Percentiles rank a stretch among this genome's conserved stretches.
These are phyloP conservation scores for Clarireedia hainanense DNA, from an alignment of 2,329 filamentous ascomycete species.

Conservation along the genomic window DNA sequence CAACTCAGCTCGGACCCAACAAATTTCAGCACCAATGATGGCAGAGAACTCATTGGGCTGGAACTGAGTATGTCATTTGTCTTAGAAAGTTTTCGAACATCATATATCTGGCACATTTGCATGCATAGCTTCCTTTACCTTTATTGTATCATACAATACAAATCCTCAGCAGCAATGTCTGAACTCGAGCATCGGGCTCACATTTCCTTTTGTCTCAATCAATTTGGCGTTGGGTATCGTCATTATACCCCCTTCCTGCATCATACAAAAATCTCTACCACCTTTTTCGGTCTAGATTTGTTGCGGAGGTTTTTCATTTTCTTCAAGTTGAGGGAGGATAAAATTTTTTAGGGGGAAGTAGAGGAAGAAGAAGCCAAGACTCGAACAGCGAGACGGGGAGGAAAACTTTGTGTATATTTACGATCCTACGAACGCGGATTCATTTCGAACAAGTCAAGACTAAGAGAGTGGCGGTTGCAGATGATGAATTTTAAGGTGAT, in stretches of 20 bases:
- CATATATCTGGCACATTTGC: constrained; percentile 18
- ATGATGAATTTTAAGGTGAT: constrained; percentile 8
- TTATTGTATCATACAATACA: constrained; percentile 22
- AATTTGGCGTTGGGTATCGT: constrained; percentile 26
- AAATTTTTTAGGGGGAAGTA: neutral
- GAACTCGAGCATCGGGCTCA: constrained; percentile 17
- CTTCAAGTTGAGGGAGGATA: neutral
- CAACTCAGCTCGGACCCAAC: constrained; percentile 49
- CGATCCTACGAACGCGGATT: constrained; percentile 9
- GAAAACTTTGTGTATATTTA: constrained; percentile 11
- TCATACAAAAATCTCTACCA: constrained; percentile 20
- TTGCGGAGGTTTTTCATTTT: constrained; percentile 23
- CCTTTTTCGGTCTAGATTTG: constrained; percentile 22
- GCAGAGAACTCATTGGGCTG: constrained; percentile 70
- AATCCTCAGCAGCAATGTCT: constrained; percentile 14
- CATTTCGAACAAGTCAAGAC: neutral
- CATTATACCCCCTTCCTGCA: constrained; percentile 24
- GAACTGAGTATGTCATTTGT: constrained; percentile 44
- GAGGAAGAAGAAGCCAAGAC: neutral
- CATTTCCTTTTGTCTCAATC: constrained; percentile 24
- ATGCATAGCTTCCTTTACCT: constrained; percentile 9
- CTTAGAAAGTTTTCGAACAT: constrained; percentile 13
- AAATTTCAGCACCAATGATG: constrained; percentile 68
- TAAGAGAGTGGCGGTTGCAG: neutral
- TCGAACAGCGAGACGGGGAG: neutral